Evolutionary conservation across 192 early-diverging fungal genomes (phyloP).

Genomic region (Backusella luteola): DNA sequence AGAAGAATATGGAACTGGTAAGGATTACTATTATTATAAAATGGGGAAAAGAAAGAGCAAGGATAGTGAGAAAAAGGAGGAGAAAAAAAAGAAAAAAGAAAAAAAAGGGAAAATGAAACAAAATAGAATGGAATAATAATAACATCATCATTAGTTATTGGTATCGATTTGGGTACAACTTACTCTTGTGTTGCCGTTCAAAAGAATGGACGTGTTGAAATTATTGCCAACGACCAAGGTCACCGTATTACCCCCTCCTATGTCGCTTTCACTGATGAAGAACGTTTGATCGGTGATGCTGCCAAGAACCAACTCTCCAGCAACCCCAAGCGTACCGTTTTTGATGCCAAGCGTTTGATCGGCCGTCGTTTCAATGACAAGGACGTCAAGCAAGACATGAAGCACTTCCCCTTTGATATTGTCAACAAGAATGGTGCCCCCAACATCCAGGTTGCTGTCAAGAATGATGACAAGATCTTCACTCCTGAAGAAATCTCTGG

Average conservation of each 20-base stretch:
- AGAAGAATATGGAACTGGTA: constrained; percentile 30
- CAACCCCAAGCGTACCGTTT: constrained; percentile 90
- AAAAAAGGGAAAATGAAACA: neutral
- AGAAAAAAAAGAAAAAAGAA: neutral
- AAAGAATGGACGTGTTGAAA: constrained; percentile 56
- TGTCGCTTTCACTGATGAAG: constrained; percentile 87
- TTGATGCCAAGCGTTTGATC: constrained; percentile 89
- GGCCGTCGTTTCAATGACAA: constrained; percentile 83
- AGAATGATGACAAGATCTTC: constrained; percentile 79
- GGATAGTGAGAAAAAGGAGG: neutral
- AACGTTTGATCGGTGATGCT: constrained; percentile 88
- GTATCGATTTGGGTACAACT: constrained; percentile 52
- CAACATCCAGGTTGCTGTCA: constrained; percentile 71
- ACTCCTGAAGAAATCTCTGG: constrained; percentile 94
- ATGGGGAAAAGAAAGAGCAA: neutral
- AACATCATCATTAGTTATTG: constrained; percentile 23
- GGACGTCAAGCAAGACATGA: constrained; percentile 88
- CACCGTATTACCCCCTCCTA: constrained; percentile 93
- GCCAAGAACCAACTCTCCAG: constrained; percentile 90
- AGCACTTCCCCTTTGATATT: constrained; percentile 90
- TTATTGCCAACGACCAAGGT: constrained; percentile 94
- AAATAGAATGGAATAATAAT: neutral
- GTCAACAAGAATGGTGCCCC: constrained; percentile 75
- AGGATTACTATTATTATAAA: neutral
- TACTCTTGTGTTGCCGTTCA: constrained; percentile 43